These are phyloP conservation scores for Harrya chromipes DNA, from an alignment of 768 basidiomycete genomes.

Conservation along the genomic window DNA sequence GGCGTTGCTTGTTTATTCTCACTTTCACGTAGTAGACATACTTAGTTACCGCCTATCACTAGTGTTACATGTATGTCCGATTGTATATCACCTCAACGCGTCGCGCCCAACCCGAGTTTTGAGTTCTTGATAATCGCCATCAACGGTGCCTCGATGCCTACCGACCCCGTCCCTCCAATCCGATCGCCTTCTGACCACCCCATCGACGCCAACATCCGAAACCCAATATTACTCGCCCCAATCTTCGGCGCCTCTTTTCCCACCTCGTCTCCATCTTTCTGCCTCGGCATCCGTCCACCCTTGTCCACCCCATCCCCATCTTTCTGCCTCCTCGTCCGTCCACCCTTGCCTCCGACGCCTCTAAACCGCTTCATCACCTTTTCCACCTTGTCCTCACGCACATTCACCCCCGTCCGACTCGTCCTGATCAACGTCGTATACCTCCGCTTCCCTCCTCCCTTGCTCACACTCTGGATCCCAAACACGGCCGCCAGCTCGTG, in stretches of 20 bases:
- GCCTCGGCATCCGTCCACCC: conserved; percentile 41
- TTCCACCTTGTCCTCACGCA: conserved; percentile 62
- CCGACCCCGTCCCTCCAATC: conserved; percentile 58
- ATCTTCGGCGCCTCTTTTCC: conserved; percentile 88
- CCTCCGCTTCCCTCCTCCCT: conserved; percentile 62
- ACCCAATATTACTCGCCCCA: conserved; percentile 76
- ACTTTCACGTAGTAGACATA: conserved; percentile 8
- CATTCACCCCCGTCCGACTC: conserved; percentile 46
- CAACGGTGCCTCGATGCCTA: conserved; percentile 72
- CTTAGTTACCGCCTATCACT: conserved; percentile 1
- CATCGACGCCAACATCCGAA: conserved; percentile 84
- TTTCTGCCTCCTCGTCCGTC: conserved; percentile 48
- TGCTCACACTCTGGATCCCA: conserved; percentile 72
- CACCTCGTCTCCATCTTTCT: conserved; percentile 83
- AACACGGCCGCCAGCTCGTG: conserved; percentile 84
- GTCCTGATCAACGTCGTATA: conserved; percentile 81
- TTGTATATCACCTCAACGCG: conserved; percentile 6
- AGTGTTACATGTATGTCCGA: no score
- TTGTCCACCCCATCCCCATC: conserved; percentile 85
- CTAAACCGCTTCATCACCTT: conserved; percentile 37
- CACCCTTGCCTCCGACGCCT: conserved; percentile 20
- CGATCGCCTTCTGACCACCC: conserved; percentile 84
- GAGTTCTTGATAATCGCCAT: conserved; percentile 84
- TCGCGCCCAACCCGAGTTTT: conserved; percentile 80
- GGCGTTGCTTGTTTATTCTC: background rate